Conservation (phyloP, 495 filamentous ascomycete species). For the Penicillium dipodomyicola region DNA sequence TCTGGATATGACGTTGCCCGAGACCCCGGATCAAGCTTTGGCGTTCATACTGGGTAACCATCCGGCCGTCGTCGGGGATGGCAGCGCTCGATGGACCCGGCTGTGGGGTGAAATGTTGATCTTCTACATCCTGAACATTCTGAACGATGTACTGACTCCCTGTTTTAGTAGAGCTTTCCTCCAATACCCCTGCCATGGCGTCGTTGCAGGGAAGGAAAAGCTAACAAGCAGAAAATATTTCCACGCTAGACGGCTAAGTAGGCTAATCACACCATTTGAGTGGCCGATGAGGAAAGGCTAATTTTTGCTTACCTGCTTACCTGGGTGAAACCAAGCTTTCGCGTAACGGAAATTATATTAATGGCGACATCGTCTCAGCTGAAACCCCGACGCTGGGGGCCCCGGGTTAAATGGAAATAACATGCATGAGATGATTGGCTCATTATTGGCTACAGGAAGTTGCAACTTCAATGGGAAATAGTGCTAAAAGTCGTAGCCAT, state of each 20-base stretch:
- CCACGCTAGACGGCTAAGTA: background rate
- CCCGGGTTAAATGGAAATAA: background rate
- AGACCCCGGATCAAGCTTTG: conserved; percentile 34
- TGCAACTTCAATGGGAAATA: no score
- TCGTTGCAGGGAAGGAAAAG: conserved; percentile 2
- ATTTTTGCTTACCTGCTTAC: conserved; percentile 11
- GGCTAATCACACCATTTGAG: conserved; percentile 24
- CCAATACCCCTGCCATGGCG: conserved; percentile 16
- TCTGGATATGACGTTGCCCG: conserved; percentile 52
- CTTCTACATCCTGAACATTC: conserved; percentile 26
- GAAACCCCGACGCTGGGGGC: background rate
- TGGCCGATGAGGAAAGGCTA: conserved; percentile 18
- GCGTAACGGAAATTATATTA: background rate
- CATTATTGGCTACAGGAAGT: background rate
- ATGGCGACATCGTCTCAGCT: background rate
- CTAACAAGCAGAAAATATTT: background rate
- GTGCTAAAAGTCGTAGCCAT: no score
- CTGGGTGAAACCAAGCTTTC: background rate
- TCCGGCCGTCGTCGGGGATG: conserved; percentile 16
- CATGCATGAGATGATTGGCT: conserved; percentile 6
- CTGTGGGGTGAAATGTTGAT: conserved; percentile 10
- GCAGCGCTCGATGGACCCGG: background rate
- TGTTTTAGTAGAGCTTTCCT: conserved; percentile 11
- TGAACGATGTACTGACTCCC: conserved; percentile 17
- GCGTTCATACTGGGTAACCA: conserved; percentile 27